Percentiles rank a stretch among this genome's conserved stretches.
phyloP scores from a whole-genome alignment of 768 basidiomycete genomes.

The Macrolepiota dolichaula region DNA sequence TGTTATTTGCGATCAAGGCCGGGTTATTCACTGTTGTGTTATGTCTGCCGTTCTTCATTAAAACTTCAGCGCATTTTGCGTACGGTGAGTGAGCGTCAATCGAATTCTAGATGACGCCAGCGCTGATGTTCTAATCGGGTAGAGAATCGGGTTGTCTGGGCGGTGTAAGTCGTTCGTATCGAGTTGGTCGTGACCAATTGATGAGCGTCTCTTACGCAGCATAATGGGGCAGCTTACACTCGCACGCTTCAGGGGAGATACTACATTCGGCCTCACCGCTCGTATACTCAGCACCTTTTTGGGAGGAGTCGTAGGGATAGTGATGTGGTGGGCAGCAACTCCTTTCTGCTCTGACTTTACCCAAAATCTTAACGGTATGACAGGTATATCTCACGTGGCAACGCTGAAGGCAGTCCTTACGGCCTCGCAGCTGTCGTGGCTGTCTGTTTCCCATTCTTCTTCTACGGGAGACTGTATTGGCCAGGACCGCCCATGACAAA shows the following conservation, averaged over 20 bases:
- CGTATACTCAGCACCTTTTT: conserved; percentile 63
- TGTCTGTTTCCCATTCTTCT: conserved; percentile 71
- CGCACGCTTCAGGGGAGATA: conserved; percentile 73
- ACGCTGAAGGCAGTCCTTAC: conserved; percentile 56
- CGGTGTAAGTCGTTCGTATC: conserved; percentile 43
- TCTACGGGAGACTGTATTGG: conserved; percentile 70
- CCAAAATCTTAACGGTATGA: not conserved
- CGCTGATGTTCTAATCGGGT: conserved; percentile 8
- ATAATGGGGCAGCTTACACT: conserved; percentile 76
- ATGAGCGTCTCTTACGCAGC: conserved; percentile 26
- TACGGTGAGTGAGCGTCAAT: conserved; percentile 39
- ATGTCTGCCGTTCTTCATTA: conserved; percentile 56
- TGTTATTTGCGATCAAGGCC: conserved; percentile 69
- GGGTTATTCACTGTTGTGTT: conserved; percentile 59
- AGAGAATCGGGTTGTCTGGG: conserved; percentile 73
- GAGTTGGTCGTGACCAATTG: not conserved
- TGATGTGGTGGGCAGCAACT: conserved; percentile 53
- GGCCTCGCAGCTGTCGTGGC: conserved; percentile 67
- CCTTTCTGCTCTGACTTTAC: not conserved
- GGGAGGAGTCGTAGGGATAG: conserved; percentile 59
- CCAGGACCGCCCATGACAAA: conserved; percentile 72
- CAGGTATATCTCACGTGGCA: conserved; percentile 72
- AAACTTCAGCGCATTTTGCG: conserved; percentile 51
- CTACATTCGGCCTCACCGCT: conserved; percentile 58
- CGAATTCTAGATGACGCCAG: not conserved